Base-by-base conservation (phyloP, 2,329 filamentous ascomycete genomes). In the Escovopsis sp. region DNA sequence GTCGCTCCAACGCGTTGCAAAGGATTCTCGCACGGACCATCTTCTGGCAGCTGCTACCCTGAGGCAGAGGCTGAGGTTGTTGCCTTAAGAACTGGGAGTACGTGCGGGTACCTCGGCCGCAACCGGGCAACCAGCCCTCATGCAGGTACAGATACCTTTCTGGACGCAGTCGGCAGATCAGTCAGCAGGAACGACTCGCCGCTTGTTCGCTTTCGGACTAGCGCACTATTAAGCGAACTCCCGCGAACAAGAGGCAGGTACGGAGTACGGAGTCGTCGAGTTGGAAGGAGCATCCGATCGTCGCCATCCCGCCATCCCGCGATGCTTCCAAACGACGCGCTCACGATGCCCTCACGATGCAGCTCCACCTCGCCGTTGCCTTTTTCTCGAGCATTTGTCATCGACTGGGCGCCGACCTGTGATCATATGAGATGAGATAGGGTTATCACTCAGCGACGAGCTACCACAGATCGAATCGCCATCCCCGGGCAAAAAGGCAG, bases 21-120 rank as follows among this genome's bases (percentile, higher is more conserved):
- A 15, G 15, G 15, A 15, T 15, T 15, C 28, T 10, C 43, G 45
- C 49, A 51, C 49, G 48, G 49, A 46, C 49, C 49, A 50, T 36
- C 33, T 38, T 26, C 15, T 15, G 15, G 15, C 15, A 15, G 15
- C 15, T 15, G 15, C 15, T 15, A 15, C 15, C 15, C 15, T 15
- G 15, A 15, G 15, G 15, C 15, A 15, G 15, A 15, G 15, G 15
- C 15, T 15, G 15, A 15, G 15, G 15, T 15, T 15, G 15, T 15
- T 15, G 15, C 15, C 15, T 15, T 2, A 15, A 15, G 15, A 15
- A 15, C 15, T 15, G 15, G 15, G 15, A 15, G 15, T 15, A 15
- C 15, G 15, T 15, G 15, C 28, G 10, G 28, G 2, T 30, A 30
- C 28, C 28, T 30, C 28, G 28, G 28, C 28, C 38, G 33, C 32